Percentiles rank a stretch among this genome's conserved stretches.
phyloP scores from a whole-genome alignment of 2,329 filamentous ascomycete species.

The Xylaria polymorpha region DNA sequence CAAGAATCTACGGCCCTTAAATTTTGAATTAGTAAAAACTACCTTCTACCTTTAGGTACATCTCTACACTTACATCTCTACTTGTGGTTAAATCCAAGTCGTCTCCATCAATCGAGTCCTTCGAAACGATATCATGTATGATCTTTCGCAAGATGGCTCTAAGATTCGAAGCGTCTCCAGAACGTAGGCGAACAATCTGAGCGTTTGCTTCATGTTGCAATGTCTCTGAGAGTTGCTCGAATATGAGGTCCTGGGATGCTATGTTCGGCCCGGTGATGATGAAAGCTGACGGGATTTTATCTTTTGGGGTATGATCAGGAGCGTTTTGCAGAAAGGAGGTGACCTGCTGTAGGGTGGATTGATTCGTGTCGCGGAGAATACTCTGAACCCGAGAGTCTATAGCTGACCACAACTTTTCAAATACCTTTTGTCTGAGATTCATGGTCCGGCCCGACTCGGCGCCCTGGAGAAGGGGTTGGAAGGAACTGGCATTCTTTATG shows the following conservation, averaged over 20 bases:
- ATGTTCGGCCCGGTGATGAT: slow-evolving; percentile 84
- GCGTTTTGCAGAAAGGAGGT: slow-evolving; percentile 64
- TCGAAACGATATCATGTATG: slow-evolving; percentile 72
- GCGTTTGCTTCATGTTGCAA: slow-evolving; percentile 61
- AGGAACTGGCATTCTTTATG: slow-evolving; percentile 32
- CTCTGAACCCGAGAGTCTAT: slow-evolving; percentile 73
- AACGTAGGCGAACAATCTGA: slow-evolving; percentile 74
- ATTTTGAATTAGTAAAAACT: slow-evolving; percentile 31
- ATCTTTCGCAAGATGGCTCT: slow-evolving; percentile 79
- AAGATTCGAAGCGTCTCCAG: slow-evolving; percentile 77
- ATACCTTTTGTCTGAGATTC: slow-evolving; percentile 67
- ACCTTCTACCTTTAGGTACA: background rate
- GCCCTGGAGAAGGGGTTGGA: slow-evolving; percentile 68
- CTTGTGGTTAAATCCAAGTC: slow-evolving; percentile 60
- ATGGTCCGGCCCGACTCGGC: slow-evolving; percentile 62
- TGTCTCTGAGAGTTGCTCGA: slow-evolving; percentile 73
- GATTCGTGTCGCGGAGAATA: slow-evolving; percentile 70
- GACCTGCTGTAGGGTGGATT: slow-evolving; percentile 69
- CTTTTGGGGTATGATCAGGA: slow-evolving; percentile 46
- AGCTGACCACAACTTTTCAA: slow-evolving; percentile 71
- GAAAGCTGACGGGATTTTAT: slow-evolving; percentile 74
- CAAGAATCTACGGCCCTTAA: slow-evolving; percentile 71
- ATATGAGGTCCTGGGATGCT: slow-evolving; percentile 79
- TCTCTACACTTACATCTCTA: slow-evolving; percentile 58
- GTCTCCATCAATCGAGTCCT: slow-evolving; percentile 63